These are phyloP conservation scores for Bruguiera parviflora DNA, from an alignment of 345 rosid genomes.

Conservation along the genomic window DNA sequence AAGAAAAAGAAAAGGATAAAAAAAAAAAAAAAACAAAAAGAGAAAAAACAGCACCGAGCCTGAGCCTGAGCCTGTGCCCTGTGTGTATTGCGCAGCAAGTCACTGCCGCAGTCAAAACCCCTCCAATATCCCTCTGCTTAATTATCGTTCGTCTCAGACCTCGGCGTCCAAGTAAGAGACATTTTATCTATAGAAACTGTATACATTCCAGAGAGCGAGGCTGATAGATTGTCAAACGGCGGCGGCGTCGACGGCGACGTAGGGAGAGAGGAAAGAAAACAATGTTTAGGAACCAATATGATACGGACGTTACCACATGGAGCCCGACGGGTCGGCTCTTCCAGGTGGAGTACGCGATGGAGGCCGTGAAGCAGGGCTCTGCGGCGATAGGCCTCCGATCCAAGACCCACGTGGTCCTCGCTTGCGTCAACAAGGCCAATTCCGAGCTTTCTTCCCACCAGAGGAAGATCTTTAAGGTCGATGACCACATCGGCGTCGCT, in stretches of 20 bases:
- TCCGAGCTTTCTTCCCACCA: slow-evolving; percentile 96
- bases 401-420: slow-evolving; percentile 83
- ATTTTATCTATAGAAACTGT: too few relatives aligned
- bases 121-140: too few relatives aligned
- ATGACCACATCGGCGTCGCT: slow-evolving; percentile 96
- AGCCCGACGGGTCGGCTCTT: slow-evolving; percentile 93
- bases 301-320: slow-evolving; percentile 98
- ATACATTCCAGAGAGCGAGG: not conserved
- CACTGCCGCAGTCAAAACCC: not conserved
- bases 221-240: not conserved
- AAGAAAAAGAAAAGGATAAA: too few relatives aligned
- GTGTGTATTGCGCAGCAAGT: slow-evolving; percentile 5
- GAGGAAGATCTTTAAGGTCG: slow-evolving; percentile 97
- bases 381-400: slow-evolving; percentile 99
- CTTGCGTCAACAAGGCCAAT: slow-evolving; percentile 88
- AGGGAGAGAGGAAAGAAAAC: slow-evolving; percentile 4
- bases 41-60: too few relatives aligned
- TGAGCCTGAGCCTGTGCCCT: too few relatives aligned
- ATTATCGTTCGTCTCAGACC: not conserved
- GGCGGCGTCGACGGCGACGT: not conserved
- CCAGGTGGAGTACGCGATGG: slow-evolving; percentile 99
- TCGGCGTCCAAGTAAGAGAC: not conserved
- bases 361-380: slow-evolving; percentile 98
- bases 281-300: slow-evolving; percentile 98
- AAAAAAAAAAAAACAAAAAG: too few relatives aligned